Conservation (phyloP, 805 yeast genomes). For the Ogataea siamensis region DNA sequence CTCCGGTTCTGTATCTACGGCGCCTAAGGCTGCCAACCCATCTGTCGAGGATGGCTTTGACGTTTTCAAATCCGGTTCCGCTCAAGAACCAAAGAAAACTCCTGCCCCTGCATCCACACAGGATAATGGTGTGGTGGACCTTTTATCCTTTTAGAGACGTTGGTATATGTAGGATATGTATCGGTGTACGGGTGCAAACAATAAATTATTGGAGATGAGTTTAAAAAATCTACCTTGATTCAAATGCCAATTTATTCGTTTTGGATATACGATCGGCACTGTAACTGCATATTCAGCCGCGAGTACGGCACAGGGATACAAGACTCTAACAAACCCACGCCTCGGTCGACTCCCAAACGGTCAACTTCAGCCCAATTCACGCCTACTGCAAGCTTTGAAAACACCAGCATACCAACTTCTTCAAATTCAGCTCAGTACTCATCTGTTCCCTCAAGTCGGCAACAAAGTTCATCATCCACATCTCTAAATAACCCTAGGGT, state of each 20-base stretch:
- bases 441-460: constrained; percentile 1
- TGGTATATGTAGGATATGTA: background rate
- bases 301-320: constrained; percentile 47
- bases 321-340: background rate
- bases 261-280: constrained; percentile 89
- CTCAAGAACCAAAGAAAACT: no score
- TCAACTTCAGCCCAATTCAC: background rate
- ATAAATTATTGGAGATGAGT: background rate
- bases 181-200: constrained; percentile 1
- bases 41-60: constrained; percentile 17
- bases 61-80: no score
- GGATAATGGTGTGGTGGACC: constrained; percentile 48
- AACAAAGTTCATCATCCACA: constrained; percentile 4
- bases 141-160: constrained; percentile 42
- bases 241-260: constrained; percentile 74
- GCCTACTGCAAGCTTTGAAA: background rate
- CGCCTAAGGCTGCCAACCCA: constrained; percentile 3
- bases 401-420: background rate
- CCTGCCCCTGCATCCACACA: no score
- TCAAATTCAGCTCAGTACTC: constrained; percentile 7
- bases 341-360: background rate
- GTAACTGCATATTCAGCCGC: constrained; percentile 79
- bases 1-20: constrained; percentile 15
- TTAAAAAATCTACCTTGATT: background rate
- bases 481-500: constrained; percentile 9